phyloP scores from a whole-genome alignment of 225 moss, liverwort and hornwort genomes.

The Marchantia polymorpha region DNA sequence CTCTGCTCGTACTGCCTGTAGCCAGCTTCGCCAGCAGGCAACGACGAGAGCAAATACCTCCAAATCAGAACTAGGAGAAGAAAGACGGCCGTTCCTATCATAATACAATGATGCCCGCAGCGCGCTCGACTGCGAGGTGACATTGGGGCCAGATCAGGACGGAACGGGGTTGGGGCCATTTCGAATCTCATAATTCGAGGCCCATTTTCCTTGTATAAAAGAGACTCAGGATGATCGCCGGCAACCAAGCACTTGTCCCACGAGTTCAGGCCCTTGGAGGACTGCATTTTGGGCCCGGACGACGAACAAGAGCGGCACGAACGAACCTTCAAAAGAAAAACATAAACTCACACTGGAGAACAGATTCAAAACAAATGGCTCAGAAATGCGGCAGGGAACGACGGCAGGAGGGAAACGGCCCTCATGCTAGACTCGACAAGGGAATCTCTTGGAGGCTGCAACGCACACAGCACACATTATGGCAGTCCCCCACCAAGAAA shows the following conservation, averaged over 20 bases:
- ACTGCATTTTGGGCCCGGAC: constrained; percentile 43
- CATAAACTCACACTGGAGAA: background rate
- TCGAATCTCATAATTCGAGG: constrained; percentile 35
- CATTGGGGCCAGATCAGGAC: constrained; percentile 8
- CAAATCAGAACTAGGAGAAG: constrained; percentile 18
- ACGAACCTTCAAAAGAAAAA: background rate
- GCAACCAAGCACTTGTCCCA: constrained; percentile 59
- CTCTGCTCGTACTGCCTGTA: constrained; percentile 47
- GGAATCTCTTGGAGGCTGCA: background rate
- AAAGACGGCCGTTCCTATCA: constrained; percentile 21
- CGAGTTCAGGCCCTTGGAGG: constrained; percentile 47
- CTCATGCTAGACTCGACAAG: background rate
- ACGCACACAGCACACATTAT: background rate
- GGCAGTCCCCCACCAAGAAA: background rate
- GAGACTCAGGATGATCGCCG: constrained; percentile 45
- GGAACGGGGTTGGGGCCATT: constrained; percentile 21
- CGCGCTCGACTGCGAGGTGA: constrained; percentile 23
- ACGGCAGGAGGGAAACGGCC: background rate
- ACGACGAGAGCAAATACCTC: constrained; percentile 19
- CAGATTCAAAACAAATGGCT: background rate
- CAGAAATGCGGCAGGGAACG: background rate
- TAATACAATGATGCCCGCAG: constrained; percentile 18
- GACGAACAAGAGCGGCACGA: background rate
- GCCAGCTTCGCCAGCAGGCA: constrained; percentile 33
- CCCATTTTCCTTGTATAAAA: constrained; percentile 54